Evolutionary conservation across 2,329 filamentous ascomycete species (phyloP), one percentile per base, ranked within the genome.

Genomic region (Claviceps capensis): DNA sequence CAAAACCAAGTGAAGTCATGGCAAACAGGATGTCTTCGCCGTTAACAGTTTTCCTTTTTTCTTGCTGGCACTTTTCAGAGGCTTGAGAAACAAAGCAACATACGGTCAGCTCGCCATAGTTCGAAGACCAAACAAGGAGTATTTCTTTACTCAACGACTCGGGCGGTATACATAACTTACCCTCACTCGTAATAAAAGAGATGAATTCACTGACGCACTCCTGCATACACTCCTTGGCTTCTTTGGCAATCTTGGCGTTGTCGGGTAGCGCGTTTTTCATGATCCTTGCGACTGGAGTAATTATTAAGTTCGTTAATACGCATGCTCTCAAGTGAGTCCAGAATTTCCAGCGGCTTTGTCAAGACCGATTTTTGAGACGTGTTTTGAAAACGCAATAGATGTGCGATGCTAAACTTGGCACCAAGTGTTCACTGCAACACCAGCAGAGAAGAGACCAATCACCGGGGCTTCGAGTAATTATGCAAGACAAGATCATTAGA

Each of bases 171-270:
- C 36, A 49, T 22, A 13, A 73, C 85, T 65, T 69, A 95, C 93
- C 93, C 78, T 98, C 93, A 69, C 91, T 97, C 38, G 93, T 98
- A 66, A 98, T 97, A 76, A 98, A 98, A 6, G 88, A 95, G 74
- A 98, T 98, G 70, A 98, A 98, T 72, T 98, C 93, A 82, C 90
- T 96, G 54, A 98, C 93, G 66, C 93, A 98, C 70, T 98, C 93
- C 70, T 98, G 93, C 93, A 98, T 97, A 72, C 93, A 98, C 68
- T 98, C 93, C 70, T 98, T 98, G 52, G 93, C 93, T 67, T 98
- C 93, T 67, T 98, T 98, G 54, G 90, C 90, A 56, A 98, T 98
- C 72, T 98, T 98, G 60, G 93, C 93, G 65, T 98, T 98, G 59
- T 98, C 93, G 49, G 93, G 93, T 48, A 98, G 77, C 6, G 93